phyloP scores from a whole-genome alignment of 257 asterid genomes.

The Solanum tarijense region DNA sequence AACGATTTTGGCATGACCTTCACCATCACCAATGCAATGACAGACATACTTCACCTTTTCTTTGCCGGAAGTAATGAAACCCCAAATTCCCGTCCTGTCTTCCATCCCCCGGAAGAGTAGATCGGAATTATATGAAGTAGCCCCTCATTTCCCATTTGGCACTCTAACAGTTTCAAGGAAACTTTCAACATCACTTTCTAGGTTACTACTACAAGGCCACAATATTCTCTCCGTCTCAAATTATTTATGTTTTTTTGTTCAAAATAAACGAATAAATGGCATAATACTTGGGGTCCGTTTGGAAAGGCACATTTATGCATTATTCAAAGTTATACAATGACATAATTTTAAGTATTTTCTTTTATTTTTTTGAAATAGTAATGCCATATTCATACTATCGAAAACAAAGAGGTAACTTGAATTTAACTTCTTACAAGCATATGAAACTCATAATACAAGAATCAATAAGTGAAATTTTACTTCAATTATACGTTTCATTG shows the following conservation, averaged over 20 bases:
- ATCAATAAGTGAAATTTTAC: background rate
- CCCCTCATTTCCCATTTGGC: background rate
- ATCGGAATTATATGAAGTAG: background rate
- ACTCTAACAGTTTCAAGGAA: background rate
- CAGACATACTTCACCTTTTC: background rate
- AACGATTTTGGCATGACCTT: conserved; percentile 20
- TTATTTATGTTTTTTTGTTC: background rate
- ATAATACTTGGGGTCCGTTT: too few relatives aligned
- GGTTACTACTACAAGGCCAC: background rate
- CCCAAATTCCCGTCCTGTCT: background rate
- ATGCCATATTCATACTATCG: too few relatives aligned
- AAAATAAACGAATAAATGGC: background rate
- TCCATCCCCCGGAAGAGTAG: background rate
- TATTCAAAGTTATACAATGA: too few relatives aligned
- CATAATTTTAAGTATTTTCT: background rate
- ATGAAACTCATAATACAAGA: too few relatives aligned
- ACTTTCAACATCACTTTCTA: too few relatives aligned
- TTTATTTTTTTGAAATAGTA: background rate
- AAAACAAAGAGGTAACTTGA: background rate
- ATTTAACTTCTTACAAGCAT: background rate
- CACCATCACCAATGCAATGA: conserved; percentile 13
- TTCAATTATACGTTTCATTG: background rate
- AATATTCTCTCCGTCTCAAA: background rate
- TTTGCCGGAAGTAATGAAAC: background rate
- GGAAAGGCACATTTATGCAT: background rate